Conservation (phyloP, 345 rosid genomes). For the Rhizophora mangle region DNA sequence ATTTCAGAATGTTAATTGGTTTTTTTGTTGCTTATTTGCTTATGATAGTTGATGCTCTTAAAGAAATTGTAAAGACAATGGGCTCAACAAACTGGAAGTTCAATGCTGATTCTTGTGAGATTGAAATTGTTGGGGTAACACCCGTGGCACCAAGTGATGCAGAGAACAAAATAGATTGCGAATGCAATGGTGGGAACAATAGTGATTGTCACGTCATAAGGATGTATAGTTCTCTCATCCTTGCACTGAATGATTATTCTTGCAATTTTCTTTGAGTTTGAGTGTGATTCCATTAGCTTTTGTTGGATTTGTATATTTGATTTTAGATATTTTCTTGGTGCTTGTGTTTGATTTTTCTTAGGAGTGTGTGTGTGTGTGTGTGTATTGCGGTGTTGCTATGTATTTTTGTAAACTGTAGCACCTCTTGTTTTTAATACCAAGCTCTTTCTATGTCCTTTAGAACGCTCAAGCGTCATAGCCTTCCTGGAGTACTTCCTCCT, state of each 20-base stretch:
- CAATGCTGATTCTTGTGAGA: slow-evolving; percentile 35
- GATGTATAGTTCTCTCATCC: slow-evolving; percentile 37
- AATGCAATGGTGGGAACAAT: slow-evolving; percentile 30
- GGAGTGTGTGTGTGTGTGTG: no score
- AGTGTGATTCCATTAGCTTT: neutral
- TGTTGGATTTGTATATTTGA: slow-evolving; percentile 1
- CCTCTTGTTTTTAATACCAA: neutral
- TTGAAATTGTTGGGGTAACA: slow-evolving; percentile 21
- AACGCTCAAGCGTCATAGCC: slow-evolving; percentile 45
- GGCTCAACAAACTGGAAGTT: slow-evolving; percentile 53
- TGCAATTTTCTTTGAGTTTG: neutral
- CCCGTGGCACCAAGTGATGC: slow-evolving; percentile 19
- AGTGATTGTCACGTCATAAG: slow-evolving; percentile 47
- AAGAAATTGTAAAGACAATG: slow-evolving; percentile 41
- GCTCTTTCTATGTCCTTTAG: slow-evolving; percentile 23
- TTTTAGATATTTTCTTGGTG: neutral
- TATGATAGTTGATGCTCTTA: slow-evolving; percentile 49
- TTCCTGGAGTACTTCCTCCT: slow-evolving; percentile 68
- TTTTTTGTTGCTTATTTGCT: slow-evolving; percentile 15
- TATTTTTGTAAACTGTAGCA: no score
- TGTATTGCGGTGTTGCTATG: no score
- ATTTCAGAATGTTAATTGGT: slow-evolving; percentile 3
- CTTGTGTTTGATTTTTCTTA: no score
- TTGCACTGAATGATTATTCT: neutral
- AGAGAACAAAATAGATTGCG: slow-evolving; percentile 29